A percentile compares a stretch with the other conserved stretches of the same genome.
Evolutionary conservation across 805 yeast genomes (phyloP).

Genomic region (Metschnikowia sp.): DNA sequence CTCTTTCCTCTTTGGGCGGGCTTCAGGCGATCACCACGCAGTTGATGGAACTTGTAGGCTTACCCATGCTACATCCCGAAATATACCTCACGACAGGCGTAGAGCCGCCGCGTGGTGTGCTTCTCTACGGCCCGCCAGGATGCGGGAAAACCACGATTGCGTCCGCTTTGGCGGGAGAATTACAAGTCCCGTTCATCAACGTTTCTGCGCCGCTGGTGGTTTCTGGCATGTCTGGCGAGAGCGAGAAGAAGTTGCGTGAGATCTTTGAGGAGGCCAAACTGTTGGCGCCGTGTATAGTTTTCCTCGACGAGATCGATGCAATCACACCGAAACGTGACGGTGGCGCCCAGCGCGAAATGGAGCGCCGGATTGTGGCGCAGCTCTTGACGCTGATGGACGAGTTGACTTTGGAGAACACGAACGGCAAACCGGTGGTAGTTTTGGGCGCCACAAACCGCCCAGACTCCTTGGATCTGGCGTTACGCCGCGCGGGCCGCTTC

Average conservation of each 20-base stretch:
- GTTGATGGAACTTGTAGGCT: constrained; percentile 83
- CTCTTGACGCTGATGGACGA: constrained; percentile 93
- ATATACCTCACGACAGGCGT: constrained; percentile 84
- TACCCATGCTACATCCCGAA: constrained; percentile 93
- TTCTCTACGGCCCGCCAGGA: constrained; percentile 98
- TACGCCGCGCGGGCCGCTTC: constrained; percentile 94
- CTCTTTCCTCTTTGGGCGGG: constrained; percentile 81
- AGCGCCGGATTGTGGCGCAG: constrained; percentile 93
- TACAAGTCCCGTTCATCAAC: constrained; percentile 87
- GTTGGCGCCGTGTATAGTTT: constrained; percentile 88
- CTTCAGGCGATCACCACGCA: constrained; percentile 81
- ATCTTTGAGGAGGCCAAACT: constrained; percentile 87
- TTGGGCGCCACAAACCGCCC: constrained; percentile 98
- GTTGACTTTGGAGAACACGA: constrained; percentile 79
- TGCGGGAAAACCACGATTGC: constrained; percentile 98
- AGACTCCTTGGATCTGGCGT: constrained; percentile 89
- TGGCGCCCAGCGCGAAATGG: constrained; percentile 95
- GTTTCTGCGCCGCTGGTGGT: constrained; percentile 95
- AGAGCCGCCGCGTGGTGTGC: constrained; percentile 90
- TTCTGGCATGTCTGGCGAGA: constrained; percentile 99
- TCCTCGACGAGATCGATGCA: constrained; percentile 96
- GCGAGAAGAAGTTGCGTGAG: constrained; percentile 91
- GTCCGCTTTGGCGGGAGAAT: constrained; percentile 91
- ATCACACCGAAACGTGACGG: constrained; percentile 98
- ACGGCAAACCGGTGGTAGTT: constrained; percentile 88